Conservation (phyloP, 75 land plant genomes). For the Selaginella moellendorffii region DNA sequence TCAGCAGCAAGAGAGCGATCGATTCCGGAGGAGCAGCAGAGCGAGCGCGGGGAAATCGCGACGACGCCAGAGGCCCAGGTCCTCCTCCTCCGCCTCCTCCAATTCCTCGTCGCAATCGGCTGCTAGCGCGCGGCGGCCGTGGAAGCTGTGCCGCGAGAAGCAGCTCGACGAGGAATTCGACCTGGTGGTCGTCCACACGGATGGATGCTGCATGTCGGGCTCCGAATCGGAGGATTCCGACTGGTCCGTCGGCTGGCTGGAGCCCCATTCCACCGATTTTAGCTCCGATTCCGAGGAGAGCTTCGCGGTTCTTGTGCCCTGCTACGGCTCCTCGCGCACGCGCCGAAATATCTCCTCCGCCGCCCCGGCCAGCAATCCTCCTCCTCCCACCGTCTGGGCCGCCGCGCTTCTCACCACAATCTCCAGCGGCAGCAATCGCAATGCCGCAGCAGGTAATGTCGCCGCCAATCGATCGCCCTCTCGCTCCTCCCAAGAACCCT, state of each 20-base stretch:
- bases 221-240: slow-evolving; percentile 84
- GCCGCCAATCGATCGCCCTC: too few species aligned
- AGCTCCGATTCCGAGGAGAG: slow-evolving; percentile 44
- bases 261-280: slow-evolving; percentile 64
- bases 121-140: too few species aligned
- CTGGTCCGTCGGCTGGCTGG: slow-evolving; percentile 87
- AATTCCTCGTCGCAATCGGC: too few species aligned
- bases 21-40: too few species aligned
- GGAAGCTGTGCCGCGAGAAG: not conserved
- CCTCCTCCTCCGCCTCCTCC: not conserved
- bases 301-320: slow-evolving; percentile 80
- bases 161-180: slow-evolving; percentile 55
- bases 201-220: slow-evolving; percentile 44
- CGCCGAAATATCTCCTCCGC: not conserved
- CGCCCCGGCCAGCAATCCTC: not conserved
- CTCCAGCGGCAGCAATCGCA: too few species aligned
- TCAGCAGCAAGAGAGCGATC: not conserved
- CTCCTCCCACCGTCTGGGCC: too few species aligned
- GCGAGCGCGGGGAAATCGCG: too few species aligned
- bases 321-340: slow-evolving; percentile 37
- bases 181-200: slow-evolving; percentile 64
- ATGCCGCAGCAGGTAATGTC: too few species aligned
- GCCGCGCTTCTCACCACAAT: too few species aligned
- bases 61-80: too few species aligned
- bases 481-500: too few species aligned